phyloP scores from a whole-genome alignment of 2,329 filamentous ascomycete genomes.

The Coniella vitis region DNA sequence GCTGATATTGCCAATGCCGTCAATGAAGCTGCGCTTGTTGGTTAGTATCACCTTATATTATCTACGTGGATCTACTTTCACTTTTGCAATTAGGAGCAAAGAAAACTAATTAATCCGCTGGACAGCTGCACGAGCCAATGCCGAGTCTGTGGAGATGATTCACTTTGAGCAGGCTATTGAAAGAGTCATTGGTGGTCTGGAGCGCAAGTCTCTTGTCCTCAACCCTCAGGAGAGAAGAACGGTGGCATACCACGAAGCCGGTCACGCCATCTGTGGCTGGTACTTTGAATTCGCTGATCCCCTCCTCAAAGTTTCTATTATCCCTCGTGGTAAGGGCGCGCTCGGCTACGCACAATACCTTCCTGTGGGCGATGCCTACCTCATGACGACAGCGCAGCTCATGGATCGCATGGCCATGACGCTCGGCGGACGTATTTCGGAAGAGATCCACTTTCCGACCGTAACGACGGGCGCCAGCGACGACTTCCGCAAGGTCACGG shows the following conservation, averaged over 20 bases:
- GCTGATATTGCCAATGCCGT: constrained; percentile 98
- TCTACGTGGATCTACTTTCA: not conserved
- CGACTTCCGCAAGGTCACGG: constrained; percentile 97
- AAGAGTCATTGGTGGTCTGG: constrained; percentile 89
- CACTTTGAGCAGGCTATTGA: constrained; percentile 98
- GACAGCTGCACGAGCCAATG: constrained; percentile 74
- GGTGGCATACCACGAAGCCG: constrained; percentile 60
- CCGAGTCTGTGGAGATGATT: constrained; percentile 72
- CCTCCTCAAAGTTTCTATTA: constrained; percentile 96
- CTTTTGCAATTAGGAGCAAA: not conserved
- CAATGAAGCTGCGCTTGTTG: constrained; percentile 93
- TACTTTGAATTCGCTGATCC: constrained; percentile 96
- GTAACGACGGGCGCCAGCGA: constrained; percentile 93
- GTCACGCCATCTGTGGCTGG: constrained; percentile 98
- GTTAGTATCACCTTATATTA: constrained; percentile 45
- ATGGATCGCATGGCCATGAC: constrained; percentile 99
- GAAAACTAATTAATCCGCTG: not conserved
- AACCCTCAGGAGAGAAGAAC: constrained; percentile 84
- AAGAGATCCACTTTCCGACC: constrained; percentile 94
- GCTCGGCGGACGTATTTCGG: constrained; percentile 86
- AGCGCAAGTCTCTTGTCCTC: constrained; percentile 94
- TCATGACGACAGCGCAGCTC: constrained; percentile 91
- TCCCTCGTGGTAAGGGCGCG: constrained; percentile 88
- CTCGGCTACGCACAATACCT: constrained; percentile 96
- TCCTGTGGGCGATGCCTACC: constrained; percentile 83